Conservation (phyloP, 1,139 yeast genomes). For the Geotrichum citri-aurantii region DNA sequence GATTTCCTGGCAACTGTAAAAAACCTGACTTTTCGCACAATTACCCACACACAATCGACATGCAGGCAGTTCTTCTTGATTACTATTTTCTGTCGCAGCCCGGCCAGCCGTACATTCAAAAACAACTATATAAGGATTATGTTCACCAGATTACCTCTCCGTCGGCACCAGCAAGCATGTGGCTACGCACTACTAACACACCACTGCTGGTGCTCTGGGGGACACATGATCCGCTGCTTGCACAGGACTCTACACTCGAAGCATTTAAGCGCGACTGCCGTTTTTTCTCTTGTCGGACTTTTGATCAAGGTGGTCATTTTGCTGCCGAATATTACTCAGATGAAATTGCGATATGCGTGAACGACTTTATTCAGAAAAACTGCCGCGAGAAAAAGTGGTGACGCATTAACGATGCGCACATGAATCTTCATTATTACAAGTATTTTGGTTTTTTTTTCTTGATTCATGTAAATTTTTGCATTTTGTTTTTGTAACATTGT, state of each 20-base stretch:
- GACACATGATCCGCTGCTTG: constrained; percentile 39
- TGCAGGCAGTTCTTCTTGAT: constrained; percentile 37
- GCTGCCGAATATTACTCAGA: constrained; percentile 36
- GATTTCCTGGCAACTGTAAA: neutral
- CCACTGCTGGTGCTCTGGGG: constrained; percentile 44
- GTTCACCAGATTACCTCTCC: constrained; percentile 27
- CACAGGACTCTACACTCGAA: constrained; percentile 37
- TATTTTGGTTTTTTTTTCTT: neutral
- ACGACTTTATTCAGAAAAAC: constrained; percentile 17
- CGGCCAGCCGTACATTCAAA: constrained; percentile 34
- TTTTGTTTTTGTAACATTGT: neutral
- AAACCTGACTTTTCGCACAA: neutral
- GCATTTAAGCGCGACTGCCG: constrained; percentile 35
- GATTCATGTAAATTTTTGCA: neutral
- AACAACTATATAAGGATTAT: constrained; percentile 39
- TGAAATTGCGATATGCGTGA: constrained; percentile 33
- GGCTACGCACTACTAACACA: constrained; percentile 34
- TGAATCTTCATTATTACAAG: neutral
- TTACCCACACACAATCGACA: constrained; percentile 30
- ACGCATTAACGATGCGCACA: neutral
- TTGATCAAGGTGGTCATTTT: constrained; percentile 40
- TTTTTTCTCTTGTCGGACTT: constrained; percentile 29
- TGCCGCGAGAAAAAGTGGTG: neutral
- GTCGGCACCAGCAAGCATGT: constrained; percentile 26
- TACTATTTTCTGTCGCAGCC: constrained; percentile 30